phyloP scores from a whole-genome alignment of 2,329 filamentous ascomycete genomes.

The Lasiodiplodia sp. region DNA sequence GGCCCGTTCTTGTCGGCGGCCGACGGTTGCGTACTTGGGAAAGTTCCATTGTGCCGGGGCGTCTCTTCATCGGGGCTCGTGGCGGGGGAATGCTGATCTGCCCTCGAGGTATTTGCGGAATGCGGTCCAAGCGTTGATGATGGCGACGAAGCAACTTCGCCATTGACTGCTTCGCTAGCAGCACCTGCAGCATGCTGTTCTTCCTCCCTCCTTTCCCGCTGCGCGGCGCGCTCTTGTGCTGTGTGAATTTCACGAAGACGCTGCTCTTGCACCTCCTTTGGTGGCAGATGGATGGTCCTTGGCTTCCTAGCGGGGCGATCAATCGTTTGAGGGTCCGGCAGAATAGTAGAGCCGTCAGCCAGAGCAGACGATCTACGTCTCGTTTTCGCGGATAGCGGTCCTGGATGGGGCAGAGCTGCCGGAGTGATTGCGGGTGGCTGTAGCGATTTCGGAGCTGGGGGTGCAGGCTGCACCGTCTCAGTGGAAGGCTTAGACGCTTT shows the following conservation, averaged over 20 bases:
- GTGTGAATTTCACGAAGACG: constrained; percentile 51
- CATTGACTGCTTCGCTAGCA: constrained; percentile 33
- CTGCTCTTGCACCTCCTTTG: constrained; percentile 59
- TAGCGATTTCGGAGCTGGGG: constrained; percentile 1
- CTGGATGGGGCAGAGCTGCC: constrained; percentile 28
- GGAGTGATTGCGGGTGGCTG: neutral
- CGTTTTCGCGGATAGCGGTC: constrained; percentile 38
- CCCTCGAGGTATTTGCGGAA: constrained; percentile 75
- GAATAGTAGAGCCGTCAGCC: constrained; percentile 43
- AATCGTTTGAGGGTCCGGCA: constrained; percentile 37
- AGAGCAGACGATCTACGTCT: constrained; percentile 40
- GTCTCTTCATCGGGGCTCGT: constrained; percentile 74
- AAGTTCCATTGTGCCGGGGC: constrained; percentile 45
- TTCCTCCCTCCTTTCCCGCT: constrained; percentile 49
- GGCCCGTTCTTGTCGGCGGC: constrained; percentile 1
- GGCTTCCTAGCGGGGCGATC: constrained; percentile 31
- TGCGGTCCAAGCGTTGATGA: constrained; percentile 73
- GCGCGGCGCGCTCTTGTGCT: constrained; percentile 46
- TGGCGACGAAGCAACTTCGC: constrained; percentile 56
- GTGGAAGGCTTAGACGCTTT: constrained; percentile 31
- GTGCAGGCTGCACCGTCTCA: constrained; percentile 9
- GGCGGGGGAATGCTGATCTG: constrained; percentile 72
- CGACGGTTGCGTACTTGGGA: constrained; percentile 40
- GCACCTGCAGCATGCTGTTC: constrained; percentile 40
- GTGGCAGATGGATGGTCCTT: constrained; percentile 56